Conservation (phyloP, 129 eudicot species). For the Apium graveolens region DNA sequence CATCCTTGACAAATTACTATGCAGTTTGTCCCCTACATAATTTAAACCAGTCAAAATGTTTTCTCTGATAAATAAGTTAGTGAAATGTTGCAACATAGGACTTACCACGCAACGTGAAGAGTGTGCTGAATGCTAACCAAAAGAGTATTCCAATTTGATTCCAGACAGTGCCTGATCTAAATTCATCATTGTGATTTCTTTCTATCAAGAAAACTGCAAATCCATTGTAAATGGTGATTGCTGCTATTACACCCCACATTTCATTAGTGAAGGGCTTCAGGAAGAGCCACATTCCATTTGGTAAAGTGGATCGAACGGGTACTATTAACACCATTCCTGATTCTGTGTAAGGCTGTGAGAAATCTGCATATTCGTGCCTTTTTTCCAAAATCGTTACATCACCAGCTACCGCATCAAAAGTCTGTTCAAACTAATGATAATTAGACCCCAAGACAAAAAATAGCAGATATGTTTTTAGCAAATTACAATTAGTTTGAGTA, state of each 20-base stretch:
- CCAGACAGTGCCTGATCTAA: conserved; percentile 26
- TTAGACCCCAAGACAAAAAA: not conserved
- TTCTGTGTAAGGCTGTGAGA: not conserved
- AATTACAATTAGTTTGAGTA: not conserved
- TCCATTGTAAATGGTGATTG: conserved; percentile 35
- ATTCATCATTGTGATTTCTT: conserved; percentile 28
- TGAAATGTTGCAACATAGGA: not conserved
- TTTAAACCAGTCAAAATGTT: not conserved
- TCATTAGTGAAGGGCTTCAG: not conserved
- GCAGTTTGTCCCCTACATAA: conserved; percentile 29
- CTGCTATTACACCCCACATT: not conserved
- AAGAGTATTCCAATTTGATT: conserved; percentile 31
- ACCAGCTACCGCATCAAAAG: not conserved
- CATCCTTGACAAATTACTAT: conserved; percentile 45
- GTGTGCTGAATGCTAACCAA: conserved; percentile 35
- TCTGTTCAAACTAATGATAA: not conserved
- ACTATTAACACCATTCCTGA: conserved; percentile 5
- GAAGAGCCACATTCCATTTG: conserved; percentile 5
- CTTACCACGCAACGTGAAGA: conserved; percentile 43
- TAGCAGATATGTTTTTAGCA: not conserved
- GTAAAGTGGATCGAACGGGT: not conserved
- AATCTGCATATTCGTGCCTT: not conserved
- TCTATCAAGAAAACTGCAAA: conserved; percentile 48
- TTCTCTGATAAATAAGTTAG: not conserved
- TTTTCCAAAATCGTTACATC: not conserved